Conservation (phyloP, 345 rosid genomes). For the Boechera divaricarpa region DNA sequence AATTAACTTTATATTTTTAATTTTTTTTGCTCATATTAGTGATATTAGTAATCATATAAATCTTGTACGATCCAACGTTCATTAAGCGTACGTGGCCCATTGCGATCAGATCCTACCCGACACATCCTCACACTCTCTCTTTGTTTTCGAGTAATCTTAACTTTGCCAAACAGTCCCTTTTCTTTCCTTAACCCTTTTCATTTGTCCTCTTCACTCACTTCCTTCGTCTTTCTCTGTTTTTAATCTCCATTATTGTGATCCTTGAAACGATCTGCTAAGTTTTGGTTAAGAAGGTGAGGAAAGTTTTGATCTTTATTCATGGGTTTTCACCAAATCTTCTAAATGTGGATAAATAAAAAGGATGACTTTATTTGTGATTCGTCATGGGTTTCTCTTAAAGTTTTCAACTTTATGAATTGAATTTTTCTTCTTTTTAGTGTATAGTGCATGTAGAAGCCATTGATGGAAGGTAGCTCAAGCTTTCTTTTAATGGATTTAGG, state of each 20-base stretch:
- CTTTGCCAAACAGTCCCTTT: conserved; percentile 40
- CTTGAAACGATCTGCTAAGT: conserved; percentile 20
- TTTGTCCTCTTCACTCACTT: conserved; percentile 6
- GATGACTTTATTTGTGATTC: conserved; percentile 39
- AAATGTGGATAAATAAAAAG: conserved; percentile 20
- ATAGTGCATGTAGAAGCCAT: conserved; percentile 42
- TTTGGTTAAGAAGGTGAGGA: conserved; percentile 33
- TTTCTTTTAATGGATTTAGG: conserved; percentile 17
- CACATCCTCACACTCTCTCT: conserved; percentile 32
- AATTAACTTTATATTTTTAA: not conserved
- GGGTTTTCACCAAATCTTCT: conserved; percentile 23
- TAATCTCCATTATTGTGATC: conserved; percentile 34
- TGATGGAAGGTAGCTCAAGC: conserved; percentile 22
- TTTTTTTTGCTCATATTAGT: not conserved
- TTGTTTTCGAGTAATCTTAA: conserved; percentile 45
- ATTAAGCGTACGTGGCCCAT: conserved; percentile 51
- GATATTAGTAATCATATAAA: not conserved
- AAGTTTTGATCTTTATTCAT: not conserved
- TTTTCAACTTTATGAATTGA: conserved; percentile 25
- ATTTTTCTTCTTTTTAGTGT: not conserved
- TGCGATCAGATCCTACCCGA: conserved; percentile 48
- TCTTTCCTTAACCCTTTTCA: conserved; percentile 25
- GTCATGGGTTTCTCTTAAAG: conserved; percentile 44
- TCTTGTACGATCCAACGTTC: conserved; percentile 44
- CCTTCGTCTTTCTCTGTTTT: not conserved